phyloP scores from a whole-genome alignment of 78 protist species.

The Dictyostelium firmibasis region DNA sequence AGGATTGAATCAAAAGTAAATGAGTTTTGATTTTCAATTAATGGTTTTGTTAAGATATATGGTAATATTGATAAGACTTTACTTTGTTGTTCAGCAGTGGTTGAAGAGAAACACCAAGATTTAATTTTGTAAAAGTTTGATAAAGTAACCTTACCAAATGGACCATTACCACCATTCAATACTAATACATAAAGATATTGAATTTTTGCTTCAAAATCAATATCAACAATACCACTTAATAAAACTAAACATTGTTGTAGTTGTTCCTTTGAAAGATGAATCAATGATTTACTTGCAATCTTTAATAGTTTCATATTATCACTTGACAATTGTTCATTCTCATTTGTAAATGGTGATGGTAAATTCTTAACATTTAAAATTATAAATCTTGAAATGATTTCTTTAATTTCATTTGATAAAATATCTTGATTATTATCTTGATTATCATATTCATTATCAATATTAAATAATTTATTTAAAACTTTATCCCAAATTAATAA shows the following conservation, averaged over 20 bases:
- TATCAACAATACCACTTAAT: not conserved
- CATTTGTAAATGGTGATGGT: conserved; percentile 2
- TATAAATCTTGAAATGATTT: not conserved
- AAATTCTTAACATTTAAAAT: not conserved
- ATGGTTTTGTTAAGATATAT: not conserved
- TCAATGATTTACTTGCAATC: not conserved
- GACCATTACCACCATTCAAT: not conserved
- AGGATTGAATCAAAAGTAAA: not conserved
- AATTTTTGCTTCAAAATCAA: not conserved
- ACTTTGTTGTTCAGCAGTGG: not conserved
- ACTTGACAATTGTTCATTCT: not conserved
- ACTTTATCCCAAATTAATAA: not conserved
- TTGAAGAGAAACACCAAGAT: conserved; percentile 22
- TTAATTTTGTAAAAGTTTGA: conserved; percentile 22
- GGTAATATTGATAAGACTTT: not conserved
- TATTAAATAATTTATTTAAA: not conserved
- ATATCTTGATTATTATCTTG: not conserved
- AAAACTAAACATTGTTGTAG: not conserved
- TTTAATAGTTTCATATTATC: conserved; percentile 10
- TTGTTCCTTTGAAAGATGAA: not conserved
- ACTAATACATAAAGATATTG: conserved; percentile 10
- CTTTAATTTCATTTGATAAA: not conserved
- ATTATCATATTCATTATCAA: not conserved
- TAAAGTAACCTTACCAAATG: not conserved
- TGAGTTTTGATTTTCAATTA: not conserved